Conservation (phyloP, 2,329 filamentous ascomycete genomes). For the Nannizzia gypsea region DNA sequence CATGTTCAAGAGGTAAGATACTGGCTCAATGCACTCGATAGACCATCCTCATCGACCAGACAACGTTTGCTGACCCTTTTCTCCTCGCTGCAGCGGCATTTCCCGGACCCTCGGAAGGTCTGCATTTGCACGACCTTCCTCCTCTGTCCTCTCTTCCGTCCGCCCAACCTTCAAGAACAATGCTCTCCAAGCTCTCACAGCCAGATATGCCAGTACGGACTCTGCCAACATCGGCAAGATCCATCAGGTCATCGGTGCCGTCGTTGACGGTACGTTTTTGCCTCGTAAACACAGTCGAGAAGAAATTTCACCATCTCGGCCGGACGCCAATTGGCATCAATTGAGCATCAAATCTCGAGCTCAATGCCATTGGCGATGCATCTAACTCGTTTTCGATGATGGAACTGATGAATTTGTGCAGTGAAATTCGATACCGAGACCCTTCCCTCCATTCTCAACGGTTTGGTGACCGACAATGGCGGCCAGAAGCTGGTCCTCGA, state of each 20-base stretch:
- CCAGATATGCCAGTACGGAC: constrained; percentile 52
- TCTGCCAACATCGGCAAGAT: constrained; percentile 50
- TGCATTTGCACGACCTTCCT: constrained; percentile 45
- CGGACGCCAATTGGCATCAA: constrained; percentile 7
- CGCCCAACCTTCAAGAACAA: constrained; percentile 47
- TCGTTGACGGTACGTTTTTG: constrained; percentile 77
- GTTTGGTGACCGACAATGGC: constrained; percentile 80
- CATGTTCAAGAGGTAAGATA: constrained; percentile 52
- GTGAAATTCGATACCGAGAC: constrained; percentile 94
- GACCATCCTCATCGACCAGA: background rate
- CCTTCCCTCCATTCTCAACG: constrained; percentile 95
- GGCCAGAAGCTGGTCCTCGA: constrained; percentile 91
- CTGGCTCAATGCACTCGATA: constrained; percentile 14
- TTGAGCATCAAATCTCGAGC: constrained; percentile 1
- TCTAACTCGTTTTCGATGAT: background rate
- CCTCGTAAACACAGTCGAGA: constrained; percentile 23
- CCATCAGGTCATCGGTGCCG: constrained; percentile 89
- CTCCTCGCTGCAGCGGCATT: constrained; percentile 44
- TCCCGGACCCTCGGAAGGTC: constrained; percentile 53
- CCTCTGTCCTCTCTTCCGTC: constrained; percentile 41
- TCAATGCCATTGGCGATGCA: background rate
- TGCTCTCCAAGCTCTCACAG: constrained; percentile 46
- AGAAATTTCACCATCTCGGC: constrained; percentile 24
- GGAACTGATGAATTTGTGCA: constrained; percentile 34
- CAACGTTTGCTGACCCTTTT: constrained; percentile 13